These are phyloP conservation scores for Tylopilus sp. DNA, from an alignment of 768 basidiomycete genomes.

Conservation along the genomic window DNA sequence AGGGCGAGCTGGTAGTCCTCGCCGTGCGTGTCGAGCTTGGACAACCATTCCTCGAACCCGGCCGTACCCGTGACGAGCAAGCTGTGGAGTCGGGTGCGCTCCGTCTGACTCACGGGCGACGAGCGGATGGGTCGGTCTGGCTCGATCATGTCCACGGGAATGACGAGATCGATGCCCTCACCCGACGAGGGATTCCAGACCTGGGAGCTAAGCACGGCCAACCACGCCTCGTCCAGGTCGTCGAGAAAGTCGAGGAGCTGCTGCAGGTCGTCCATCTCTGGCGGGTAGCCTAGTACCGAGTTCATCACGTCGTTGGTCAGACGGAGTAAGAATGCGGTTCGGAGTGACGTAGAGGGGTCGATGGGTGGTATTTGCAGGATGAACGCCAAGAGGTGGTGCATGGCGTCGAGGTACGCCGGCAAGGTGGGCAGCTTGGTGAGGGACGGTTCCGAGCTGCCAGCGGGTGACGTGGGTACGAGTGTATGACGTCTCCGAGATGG, in stretches of 20 bases:
- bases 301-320: constrained; percentile 65
- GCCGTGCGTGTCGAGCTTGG: constrained; percentile 25
- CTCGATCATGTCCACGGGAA: constrained; percentile 37
- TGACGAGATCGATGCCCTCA: constrained; percentile 38
- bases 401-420: constrained; percentile 53
- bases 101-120: constrained; percentile 62
- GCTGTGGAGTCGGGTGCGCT: constrained; percentile 66
- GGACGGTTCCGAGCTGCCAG: constrained; percentile 31
- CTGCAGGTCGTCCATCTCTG: constrained; percentile 42
- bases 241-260: constrained; percentile 64
- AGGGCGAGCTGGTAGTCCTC: constrained; percentile 37
- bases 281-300: constrained; percentile 59
- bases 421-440: constrained; percentile 57
- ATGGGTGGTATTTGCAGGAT: constrained; percentile 74
- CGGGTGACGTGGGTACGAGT: background rate
- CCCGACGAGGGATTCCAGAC: constrained; percentile 58
- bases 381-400: constrained; percentile 53
- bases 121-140: constrained; percentile 32
- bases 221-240: constrained; percentile 75
- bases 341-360: constrained; percentile 64
- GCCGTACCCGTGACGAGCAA: constrained; percentile 58
- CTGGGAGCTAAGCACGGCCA: constrained; percentile 58
- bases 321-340: constrained; percentile 65
- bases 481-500: background rate
- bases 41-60: constrained; percentile 68